These are phyloP conservation scores for Posidonia oceanica DNA, from an alignment of 116 monocot species.

Conservation along the genomic window DNA sequence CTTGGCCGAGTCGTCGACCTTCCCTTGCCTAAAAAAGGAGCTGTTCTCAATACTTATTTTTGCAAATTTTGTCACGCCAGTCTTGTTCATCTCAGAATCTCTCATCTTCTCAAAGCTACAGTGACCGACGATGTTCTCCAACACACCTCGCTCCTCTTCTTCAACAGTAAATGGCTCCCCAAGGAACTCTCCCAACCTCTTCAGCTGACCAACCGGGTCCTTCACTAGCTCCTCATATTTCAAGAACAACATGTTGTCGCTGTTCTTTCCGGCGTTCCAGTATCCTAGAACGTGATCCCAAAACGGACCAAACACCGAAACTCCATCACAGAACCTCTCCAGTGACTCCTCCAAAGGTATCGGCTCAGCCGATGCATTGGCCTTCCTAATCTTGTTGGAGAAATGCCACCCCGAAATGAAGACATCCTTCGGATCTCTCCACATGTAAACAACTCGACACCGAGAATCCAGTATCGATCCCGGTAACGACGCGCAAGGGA, in stretches of 20 bases:
- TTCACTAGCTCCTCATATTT: slow-evolving; percentile 2
- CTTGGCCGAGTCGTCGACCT: not conserved
- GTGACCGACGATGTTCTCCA: not conserved
- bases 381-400: not conserved
- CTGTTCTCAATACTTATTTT: not conserved
- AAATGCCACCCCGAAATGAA: not conserved
- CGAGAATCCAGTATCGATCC: not conserved
- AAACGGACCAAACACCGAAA: not conserved
- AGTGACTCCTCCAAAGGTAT: not conserved
- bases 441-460: not conserved
- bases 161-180: not conserved
- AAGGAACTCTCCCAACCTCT: not conserved
- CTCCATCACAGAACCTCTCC: not conserved
- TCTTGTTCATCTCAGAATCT: not conserved
- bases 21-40: slow-evolving; percentile 2
- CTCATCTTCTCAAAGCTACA: slow-evolving; percentile 7
- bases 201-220: not conserved
- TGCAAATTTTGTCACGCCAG: not conserved
- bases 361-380: not conserved
- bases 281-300: slow-evolving; percentile 5
- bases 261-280: not conserved
- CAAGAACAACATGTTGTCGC: no score
- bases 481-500: not conserved
- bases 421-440: slow-evolving; percentile 2
- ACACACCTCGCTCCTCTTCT: slow-evolving; percentile 9